Percentiles rank a stretch among this genome's conserved stretches.
These are phyloP conservation scores for Vigna angularis DNA, from an alignment of 306 rosid species.

Conservation along the genomic window DNA sequence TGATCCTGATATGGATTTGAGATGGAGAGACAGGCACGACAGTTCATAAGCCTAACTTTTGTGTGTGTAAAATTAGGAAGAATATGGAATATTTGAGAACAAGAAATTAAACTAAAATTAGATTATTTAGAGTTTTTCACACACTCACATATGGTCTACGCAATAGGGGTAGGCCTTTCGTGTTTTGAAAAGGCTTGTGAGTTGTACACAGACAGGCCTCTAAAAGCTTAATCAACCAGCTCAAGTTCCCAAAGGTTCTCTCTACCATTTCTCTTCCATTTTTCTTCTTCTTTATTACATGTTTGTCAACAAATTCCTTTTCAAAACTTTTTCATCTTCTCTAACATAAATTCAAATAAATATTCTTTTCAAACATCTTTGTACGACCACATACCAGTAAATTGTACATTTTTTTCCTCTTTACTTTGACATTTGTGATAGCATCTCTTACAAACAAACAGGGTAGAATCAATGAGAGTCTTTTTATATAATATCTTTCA, in stretches of 20 bases:
- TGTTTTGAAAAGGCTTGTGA: neutral
- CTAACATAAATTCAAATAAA: neutral
- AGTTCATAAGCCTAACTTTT: conserved; percentile 18
- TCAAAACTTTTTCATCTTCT: neutral
- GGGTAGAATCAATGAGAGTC: too few species aligned
- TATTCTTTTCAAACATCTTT: neutral
- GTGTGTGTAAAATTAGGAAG: neutral
- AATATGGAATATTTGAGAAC: conserved; percentile 19
- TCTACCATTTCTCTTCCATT: neutral
- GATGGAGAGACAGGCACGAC: neutral
- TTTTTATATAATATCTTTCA: too few species aligned
- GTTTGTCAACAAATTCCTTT: neutral
- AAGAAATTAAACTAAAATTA: neutral
- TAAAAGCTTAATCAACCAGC: neutral
- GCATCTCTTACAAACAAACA: too few species aligned
- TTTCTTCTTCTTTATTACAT: too few species aligned
- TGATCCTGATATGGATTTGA: neutral
- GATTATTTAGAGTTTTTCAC: too few species aligned
- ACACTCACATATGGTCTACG: neutral
- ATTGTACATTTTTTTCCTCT: too few species aligned
- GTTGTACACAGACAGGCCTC: neutral
- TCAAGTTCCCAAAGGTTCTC: conserved; percentile 31
- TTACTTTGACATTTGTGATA: too few species aligned
- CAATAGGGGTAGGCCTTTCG: conserved; percentile 1
- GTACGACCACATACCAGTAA: too few species aligned